A percentile compares a stretch with the other conserved stretches of the same genome.
Evolutionary conservation across 139 green algal genomes (phyloP).

Genomic region (Medakamo hakoo): DNA sequence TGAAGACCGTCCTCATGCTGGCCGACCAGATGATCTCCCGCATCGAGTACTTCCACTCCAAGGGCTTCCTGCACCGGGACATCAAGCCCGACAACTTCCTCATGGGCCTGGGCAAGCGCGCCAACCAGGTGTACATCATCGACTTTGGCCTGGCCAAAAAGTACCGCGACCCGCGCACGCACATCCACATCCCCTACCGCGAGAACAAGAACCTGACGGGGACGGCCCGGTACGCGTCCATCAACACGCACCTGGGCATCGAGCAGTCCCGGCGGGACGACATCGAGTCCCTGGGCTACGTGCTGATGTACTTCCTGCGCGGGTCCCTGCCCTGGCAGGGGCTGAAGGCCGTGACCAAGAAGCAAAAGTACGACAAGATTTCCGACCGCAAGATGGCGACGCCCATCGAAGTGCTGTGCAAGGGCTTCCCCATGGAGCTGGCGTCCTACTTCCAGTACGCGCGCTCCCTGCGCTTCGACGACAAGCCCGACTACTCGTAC

Average conservation of each 20-base stretch:
- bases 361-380: slow-evolving; percentile 99
- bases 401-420: slow-evolving; percentile 93
- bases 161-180: slow-evolving; percentile 94
- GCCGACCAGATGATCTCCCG: slow-evolving; percentile 93
- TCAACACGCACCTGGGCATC: slow-evolving; percentile 99
- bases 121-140: slow-evolving; percentile 99
- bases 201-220: slow-evolving; percentile 99
- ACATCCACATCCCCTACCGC: slow-evolving; percentile 98
- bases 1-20: slow-evolving; percentile 99
- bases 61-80: slow-evolving; percentile 95
- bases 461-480: slow-evolving; percentile 92
- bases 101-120: slow-evolving; percentile 92
- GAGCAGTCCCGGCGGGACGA: slow-evolving; percentile 94
- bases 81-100: slow-evolving; percentile 99
- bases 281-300: slow-evolving; percentile 89
- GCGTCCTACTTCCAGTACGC: slow-evolving; percentile 95
- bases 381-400: slow-evolving; percentile 99
- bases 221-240: slow-evolving; percentile 94
- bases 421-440: slow-evolving; percentile 93
- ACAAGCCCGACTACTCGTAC: slow-evolving; percentile 99
- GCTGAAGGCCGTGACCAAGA: slow-evolving; percentile 97
- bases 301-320: slow-evolving; percentile 98
- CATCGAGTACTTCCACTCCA: slow-evolving; percentile 95
- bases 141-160: slow-evolving; percentile 99
- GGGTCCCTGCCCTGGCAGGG: slow-evolving; percentile 92